phyloP scores from a whole-genome alignment of 2,329 filamentous ascomycete genomes.

The Fonsecaea nubica region DNA sequence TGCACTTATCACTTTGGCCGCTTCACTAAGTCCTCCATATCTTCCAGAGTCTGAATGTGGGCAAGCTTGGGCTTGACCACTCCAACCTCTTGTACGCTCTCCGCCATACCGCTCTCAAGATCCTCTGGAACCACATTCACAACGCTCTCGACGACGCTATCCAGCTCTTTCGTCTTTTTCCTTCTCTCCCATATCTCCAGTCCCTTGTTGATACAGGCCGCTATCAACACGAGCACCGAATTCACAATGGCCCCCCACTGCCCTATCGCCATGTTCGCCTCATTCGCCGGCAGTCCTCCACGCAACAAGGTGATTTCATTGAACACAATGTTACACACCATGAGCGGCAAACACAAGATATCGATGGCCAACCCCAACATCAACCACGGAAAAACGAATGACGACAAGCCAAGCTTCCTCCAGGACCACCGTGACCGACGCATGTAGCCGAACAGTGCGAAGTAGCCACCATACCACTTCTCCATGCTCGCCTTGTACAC shows the following conservation, averaged over 20 bases:
- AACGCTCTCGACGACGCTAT: not conserved
- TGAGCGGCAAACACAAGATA: constrained; percentile 38
- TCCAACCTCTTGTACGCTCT: constrained; percentile 25
- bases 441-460: constrained; percentile 39
- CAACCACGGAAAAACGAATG: constrained; percentile 36
- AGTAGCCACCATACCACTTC: constrained; percentile 42
- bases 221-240: constrained; percentile 40
- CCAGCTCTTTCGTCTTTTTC: constrained; percentile 27
- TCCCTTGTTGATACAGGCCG: constrained; percentile 37
- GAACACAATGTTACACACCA: constrained; percentile 40
- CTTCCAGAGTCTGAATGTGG: constrained; percentile 32
- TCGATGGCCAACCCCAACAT: constrained; percentile 40
- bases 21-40: constrained; percentile 29
- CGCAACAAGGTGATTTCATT: constrained; percentile 41
- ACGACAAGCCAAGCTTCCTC: constrained; percentile 24
- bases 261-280: constrained; percentile 39
- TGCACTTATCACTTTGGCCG: constrained; percentile 11
- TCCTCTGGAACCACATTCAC: constrained; percentile 11
- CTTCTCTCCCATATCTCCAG: constrained; percentile 29
- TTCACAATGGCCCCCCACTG: constrained; percentile 42
- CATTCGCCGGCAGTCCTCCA: constrained; percentile 38
- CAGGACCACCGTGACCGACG: constrained; percentile 24
- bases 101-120: constrained; percentile 8
- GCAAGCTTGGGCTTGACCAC: constrained; percentile 34
- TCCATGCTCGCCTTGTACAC: constrained; percentile 41